Percentiles rank a stretch among this genome's conserved stretches.
Evolutionary conservation across 306 rosid genomes (phyloP).

Genomic region (Leucaena leucocephala): DNA sequence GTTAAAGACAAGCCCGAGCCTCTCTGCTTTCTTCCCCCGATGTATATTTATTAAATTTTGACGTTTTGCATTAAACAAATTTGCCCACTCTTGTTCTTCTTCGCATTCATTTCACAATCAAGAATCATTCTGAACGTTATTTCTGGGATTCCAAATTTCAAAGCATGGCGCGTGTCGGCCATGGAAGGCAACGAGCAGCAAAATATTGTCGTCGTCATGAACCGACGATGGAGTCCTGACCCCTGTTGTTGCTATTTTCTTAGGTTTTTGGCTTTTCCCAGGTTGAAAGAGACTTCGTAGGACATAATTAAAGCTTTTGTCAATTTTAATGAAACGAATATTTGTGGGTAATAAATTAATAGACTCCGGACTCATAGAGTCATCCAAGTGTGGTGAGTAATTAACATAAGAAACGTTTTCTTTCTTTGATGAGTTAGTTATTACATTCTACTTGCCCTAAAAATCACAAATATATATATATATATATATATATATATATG

Average conservation of each 20-base stretch:
- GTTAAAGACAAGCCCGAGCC: background rate
- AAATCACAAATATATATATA: too few species aligned
- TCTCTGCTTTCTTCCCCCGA: background rate
- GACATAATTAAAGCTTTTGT: background rate
- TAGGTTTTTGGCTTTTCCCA: background rate
- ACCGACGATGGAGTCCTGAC: background rate
- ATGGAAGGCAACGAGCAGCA: background rate
- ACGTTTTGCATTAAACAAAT: constrained; percentile 2
- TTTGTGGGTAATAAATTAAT: background rate
- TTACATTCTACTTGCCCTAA: too few species aligned
- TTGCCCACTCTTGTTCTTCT: background rate
- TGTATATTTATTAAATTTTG: constrained; percentile 24
- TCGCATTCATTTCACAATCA: background rate
- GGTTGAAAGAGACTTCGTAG: background rate
- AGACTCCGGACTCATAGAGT: background rate
- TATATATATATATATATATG: too few species aligned
- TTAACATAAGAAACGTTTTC: too few species aligned
- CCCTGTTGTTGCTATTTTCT: background rate
- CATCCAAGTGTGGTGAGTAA: background rate
- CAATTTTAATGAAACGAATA: background rate
- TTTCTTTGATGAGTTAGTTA: background rate
- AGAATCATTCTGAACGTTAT: background rate
- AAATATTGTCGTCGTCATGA: background rate
- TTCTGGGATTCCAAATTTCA: background rate
- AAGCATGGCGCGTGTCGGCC: background rate